Conservation (phyloP, 1,284 basidiomycete genomes). For the Pterula multifida region DNA sequence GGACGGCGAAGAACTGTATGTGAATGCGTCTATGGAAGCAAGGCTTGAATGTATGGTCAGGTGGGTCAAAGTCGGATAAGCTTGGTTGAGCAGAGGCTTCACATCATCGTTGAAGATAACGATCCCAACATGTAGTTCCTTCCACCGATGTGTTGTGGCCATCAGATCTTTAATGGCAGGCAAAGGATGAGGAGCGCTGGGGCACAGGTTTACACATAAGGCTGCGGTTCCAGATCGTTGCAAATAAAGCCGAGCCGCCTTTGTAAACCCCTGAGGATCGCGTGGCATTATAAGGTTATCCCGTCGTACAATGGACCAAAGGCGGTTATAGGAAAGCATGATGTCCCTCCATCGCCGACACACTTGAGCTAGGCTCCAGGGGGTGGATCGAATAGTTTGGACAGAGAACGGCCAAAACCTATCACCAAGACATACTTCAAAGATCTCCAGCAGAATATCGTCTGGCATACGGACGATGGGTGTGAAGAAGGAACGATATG, state of each 20-base stretch:
- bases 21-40: background rate
- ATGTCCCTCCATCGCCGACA: background rate
- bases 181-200: background rate
- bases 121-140: background rate
- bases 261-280: background rate
- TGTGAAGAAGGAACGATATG: background rate
- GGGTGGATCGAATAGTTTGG: background rate
- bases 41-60: background rate
- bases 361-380: background rate
- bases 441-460: background rate
- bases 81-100: background rate
- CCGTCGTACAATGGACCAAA: background rate
- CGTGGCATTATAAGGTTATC: background rate
- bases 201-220: background rate
- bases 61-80: background rate
- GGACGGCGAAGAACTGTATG: background rate
- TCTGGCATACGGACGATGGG: background rate
- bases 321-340: background rate
- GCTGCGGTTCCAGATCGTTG: background rate
- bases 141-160: background rate
- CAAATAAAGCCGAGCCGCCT: background rate
- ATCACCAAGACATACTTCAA: background rate
- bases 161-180: background rate
- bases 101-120: background rate
- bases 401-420: background rate